Base-by-base conservation (phyloP, 2,329 filamentous ascomycete genomes). In the Aureobasidium sp. region DNA sequence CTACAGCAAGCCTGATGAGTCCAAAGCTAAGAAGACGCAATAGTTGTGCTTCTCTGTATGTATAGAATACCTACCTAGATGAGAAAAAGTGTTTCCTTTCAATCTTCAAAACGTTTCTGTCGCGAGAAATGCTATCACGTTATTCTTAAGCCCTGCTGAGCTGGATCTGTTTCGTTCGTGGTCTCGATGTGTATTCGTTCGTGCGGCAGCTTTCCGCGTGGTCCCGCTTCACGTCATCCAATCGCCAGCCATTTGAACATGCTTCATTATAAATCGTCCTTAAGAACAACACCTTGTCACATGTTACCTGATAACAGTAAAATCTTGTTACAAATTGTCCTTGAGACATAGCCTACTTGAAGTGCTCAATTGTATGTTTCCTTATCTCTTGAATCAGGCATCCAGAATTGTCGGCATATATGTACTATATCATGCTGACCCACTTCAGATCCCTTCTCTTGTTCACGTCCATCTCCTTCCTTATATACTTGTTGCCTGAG, bases 1-100 rank as follows among this genome's bases (percentile, higher is more conserved):
- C 75, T 99, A 85, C 73, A 86, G 84, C 69, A 85, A 82, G 67
- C 86, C 87, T 10, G 74, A 77, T 58, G 64, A 68, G 64, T 61
- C 62, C 44, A 73, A 71, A 48, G 79, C 79, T 70, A 79, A 79
- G 71, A 77, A 75, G 66, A 63, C 41, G 26, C 64, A 66, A 58
- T 63, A 61, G n/a, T 37, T 53, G 26, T 20, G 17, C 32, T 20
- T 20, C n/a, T 39, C 39, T 39, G 58, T 44, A 56, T 48, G 47
- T 46, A 62, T 58, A 62, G 26, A 44, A 56, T 39, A 44, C 48
- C 36, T 44, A 44, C 53, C 32, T 62, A 53, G 46, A 56, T 20
- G 48, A 39, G 53, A 57, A 62, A 20, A 62, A 55, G 50, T 62
- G 37, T 34, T 48, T 56, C 20, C 39, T 34, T 58, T 51, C 23